Evolutionary conservation across 331 rosid genomes (phyloP), one percentile per base, ranked within the genome.

Genomic region (Rosa hybrid): DNA sequence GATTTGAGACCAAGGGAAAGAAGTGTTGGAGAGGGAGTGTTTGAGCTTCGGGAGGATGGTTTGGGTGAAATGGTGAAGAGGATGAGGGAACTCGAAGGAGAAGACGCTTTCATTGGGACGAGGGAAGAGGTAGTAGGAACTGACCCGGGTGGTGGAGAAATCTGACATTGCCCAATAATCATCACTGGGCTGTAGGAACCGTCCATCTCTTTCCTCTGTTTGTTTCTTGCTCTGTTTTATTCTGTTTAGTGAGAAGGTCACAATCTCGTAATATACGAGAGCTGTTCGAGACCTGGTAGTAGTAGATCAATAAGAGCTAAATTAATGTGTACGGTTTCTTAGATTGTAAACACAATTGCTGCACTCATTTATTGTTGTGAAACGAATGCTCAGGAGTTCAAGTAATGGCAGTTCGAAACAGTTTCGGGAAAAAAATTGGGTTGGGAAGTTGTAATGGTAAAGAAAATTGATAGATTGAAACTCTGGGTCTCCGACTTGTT

Each of bases 21-120:
- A 85, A 89, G 84, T 75, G 89, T 20, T 75, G 89, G 84, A 90
- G 72, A 91, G 91, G 38, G 94, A 81, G 77, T 54, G 78, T 56
- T 84, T 87, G 54, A 91, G 87, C 74, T 48, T 4, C 18, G 93
- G 94, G 30, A 88, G 87, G 78, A 86, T 3, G 38, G 81, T 25
- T 8, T 71, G 80, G 17, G 72, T 57, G 82, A 90, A 90, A 48
- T 86, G 85, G 3, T 83, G 84, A 0, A 90, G 81, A 6, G 92
- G 80, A 44, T 83, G 71, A 8, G 92, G 89, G 50, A 79, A 91
- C 0, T 82, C n/a, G 54, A 73, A 92, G 87, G 91, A 89, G 81
- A 85, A 86, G 56, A 90, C 74, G 25, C 92, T 90, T 18, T 84
- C 65, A 13, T 59, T 59, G 30, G 65, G 82, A 44, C 25, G 9